Base-by-base conservation (phyloP, 306 rosid genomes). In the Comarum palustre region DNA sequence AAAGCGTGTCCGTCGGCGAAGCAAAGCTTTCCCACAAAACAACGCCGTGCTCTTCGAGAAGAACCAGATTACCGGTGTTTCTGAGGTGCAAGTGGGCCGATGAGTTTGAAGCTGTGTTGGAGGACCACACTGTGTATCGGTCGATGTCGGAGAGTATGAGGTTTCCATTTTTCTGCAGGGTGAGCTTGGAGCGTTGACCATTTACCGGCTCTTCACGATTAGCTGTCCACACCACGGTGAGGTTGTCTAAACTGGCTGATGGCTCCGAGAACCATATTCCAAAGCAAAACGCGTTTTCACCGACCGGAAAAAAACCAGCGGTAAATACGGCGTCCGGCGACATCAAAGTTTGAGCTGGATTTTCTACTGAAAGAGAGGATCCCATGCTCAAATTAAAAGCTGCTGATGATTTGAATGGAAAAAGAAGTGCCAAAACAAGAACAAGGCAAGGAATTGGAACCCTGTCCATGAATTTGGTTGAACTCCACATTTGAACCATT, bases 11-110 rank as follows among this genome's bases (percentile, higher is more conserved):
- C 0, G 90, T 84, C 0, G 90, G 90, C 6, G 71, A 88, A 73
- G 83, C 81, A 51, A 86, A 88, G 73, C 90, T 86, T 55, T 88
- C 86, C 90, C 93, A 88, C 29, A 84, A 50, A 1, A 29, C 48
- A 19, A 19, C 75, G 22, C 68, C 75, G 17, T 63, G 59, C 2
- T 16, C 19, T 19, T 54, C 31, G 1, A 4, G 20, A 0, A 88
- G 71, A 39, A 82, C 80, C 16, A 88, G 93, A 75, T 88, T 88
- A 1, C 93, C 87, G 0, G 73, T 59, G 55, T 86, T 69, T 6
- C 45, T 0, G 51, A 88, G 90, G 39, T 9, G 43, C 1, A 88
- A 68, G 6, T 47, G 72, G 0, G 52, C 72, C 0, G 72, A 5
- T 6, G 88, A 81, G 4, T 19, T 0, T 4, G 84, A 78, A 4